phyloP scores from a whole-genome alignment of 106 monocot species.

The Amphibolis antarctica region DNA sequence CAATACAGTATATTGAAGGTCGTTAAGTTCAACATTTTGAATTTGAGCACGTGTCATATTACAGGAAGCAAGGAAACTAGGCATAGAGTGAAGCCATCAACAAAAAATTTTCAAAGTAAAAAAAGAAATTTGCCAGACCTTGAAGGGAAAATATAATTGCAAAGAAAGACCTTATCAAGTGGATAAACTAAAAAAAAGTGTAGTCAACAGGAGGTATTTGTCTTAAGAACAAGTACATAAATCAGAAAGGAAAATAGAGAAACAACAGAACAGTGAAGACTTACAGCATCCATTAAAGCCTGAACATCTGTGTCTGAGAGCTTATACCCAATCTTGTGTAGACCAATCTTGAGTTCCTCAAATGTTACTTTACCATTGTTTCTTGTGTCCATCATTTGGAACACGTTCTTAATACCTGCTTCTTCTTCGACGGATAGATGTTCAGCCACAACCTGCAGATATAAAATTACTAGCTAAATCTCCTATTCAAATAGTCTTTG shows the following conservation, averaged over 20 bases:
- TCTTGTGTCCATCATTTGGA: constrained; percentile 8
- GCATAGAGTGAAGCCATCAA: too few species aligned
- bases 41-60: too few species aligned
- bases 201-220: too few species aligned
- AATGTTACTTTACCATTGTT: constrained; percentile 14
- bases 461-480: background rate
- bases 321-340: constrained; percentile 7
- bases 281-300: constrained; percentile 15
- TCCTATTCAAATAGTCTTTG: background rate
- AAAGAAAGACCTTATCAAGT: background rate
- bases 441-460: constrained; percentile 14
- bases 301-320: constrained; percentile 9
- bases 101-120: too few species aligned
- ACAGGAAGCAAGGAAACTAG: too few species aligned
- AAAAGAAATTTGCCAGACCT: too few species aligned
- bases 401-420: constrained; percentile 14
- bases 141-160: background rate
- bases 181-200: background rate
- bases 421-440: constrained; percentile 14
- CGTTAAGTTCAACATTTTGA: too few species aligned
- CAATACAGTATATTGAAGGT: too few species aligned
- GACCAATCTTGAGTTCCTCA: constrained; percentile 11
- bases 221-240: too few species aligned
- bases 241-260: too few species aligned
- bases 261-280: background rate